phyloP scores from a whole-genome alignment of 164 flowering plant genomes.

The Litsea cubeba region DNA sequence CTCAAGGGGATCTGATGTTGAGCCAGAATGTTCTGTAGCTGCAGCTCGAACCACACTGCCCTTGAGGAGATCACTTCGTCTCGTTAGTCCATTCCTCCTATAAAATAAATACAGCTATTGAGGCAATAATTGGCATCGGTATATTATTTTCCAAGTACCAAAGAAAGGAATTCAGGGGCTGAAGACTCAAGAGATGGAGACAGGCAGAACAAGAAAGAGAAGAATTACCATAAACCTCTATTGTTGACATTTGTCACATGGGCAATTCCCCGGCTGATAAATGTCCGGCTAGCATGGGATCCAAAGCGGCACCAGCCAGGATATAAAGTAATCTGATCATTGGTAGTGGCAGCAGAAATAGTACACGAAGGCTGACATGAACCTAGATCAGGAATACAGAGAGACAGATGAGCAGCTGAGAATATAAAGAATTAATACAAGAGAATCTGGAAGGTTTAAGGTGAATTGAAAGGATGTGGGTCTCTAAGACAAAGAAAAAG shows the following conservation, averaged over 20 bases:
- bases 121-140: neutral
- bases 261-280: conserved; percentile 25
- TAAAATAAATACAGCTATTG: neutral
- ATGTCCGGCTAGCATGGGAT: conserved; percentile 13
- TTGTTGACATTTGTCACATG: conserved; percentile 20
- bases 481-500: neutral
- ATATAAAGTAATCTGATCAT: neutral
- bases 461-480: neutral
- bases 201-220: neutral
- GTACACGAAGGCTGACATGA: neutral
- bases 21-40: conserved; percentile 32
- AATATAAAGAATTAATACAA: neutral
- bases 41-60: conserved; percentile 4
- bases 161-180: neutral
- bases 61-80: conserved; percentile 23
- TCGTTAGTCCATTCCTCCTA: conserved; percentile 37
- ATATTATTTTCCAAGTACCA: neutral
- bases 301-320: neutral
- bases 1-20: conserved; percentile 46
- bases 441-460: neutral
- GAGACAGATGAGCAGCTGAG: neutral
- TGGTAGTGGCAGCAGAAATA: conserved; percentile 18
- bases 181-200: neutral
- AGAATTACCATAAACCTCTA: conserved; percentile 29
- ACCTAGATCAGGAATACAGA: conserved; percentile 1